Conservation (phyloP, 2,329 filamentous ascomycete species). For the Pyricularia pennisetigena region DNA sequence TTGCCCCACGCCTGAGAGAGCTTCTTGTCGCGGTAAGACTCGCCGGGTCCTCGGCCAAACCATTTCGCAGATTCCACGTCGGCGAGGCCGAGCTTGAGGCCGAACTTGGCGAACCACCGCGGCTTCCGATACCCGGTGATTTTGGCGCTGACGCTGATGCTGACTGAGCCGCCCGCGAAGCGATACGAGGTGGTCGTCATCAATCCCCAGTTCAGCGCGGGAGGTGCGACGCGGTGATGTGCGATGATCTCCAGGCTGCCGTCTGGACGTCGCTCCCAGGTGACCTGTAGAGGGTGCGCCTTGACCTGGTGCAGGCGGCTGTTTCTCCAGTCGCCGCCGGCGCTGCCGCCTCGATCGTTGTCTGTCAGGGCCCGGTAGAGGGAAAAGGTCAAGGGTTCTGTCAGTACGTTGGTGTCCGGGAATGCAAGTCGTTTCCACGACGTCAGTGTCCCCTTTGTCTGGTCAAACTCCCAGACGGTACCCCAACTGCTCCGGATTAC, state of each 20-base stretch:
- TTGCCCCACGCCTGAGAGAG: constrained; percentile 46
- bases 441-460: constrained; percentile 28
- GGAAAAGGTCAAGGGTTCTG: constrained; percentile 33
- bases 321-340: constrained; percentile 48
- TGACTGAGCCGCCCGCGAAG: constrained; percentile 37
- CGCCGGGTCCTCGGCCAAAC: constrained; percentile 59
- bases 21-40: constrained; percentile 59
- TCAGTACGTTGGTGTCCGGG: constrained; percentile 27
- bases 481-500: constrained; percentile 25
- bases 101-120: constrained; percentile 51
- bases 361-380: constrained; percentile 59
- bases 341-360: constrained; percentile 47
- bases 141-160: constrained; percentile 37
- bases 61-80: constrained; percentile 36
- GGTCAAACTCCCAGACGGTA: constrained; percentile 33
- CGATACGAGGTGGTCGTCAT: constrained; percentile 43
- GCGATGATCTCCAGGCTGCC: constrained; percentile 31
- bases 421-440: constrained; percentile 26
- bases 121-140: constrained; percentile 39
- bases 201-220: constrained; percentile 51
- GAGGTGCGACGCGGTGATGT: constrained; percentile 47
- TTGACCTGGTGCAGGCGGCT: constrained; percentile 30
- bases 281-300: constrained; percentile 26
- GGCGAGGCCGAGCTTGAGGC: constrained; percentile 38
- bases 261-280: constrained; percentile 19